Evolutionary conservation across 2,329 filamentous ascomycete species (phyloP).

Genomic region (Cladorrhinum sp.): DNA sequence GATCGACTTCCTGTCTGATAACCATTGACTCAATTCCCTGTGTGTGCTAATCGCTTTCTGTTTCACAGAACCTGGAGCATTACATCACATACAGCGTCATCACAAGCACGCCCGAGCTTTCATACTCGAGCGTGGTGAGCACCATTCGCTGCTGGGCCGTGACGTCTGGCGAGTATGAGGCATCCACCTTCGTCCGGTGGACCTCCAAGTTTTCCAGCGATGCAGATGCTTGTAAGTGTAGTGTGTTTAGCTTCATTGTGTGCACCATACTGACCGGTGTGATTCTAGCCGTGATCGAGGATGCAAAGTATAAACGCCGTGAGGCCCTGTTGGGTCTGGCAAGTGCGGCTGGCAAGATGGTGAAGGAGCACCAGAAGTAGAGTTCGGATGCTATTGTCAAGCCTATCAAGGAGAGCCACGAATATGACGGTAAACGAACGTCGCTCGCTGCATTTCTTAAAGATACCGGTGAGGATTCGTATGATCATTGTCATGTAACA

Average conservation of each 20-base stretch:
- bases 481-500: too few species aligned
- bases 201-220: slow-evolving; percentile 67
- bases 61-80: slow-evolving; percentile 63
- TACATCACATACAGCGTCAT: slow-evolving; percentile 74
- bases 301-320: slow-evolving; percentile 73
- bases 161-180: slow-evolving; percentile 63
- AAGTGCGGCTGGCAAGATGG: slow-evolving; percentile 42
- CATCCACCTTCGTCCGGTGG: slow-evolving; percentile 67
- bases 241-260: background rate
- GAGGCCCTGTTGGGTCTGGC: slow-evolving; percentile 67
- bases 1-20: background rate
- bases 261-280: slow-evolving; percentile 7
- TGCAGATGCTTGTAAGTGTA: slow-evolving; percentile 62
- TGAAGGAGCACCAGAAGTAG: slow-evolving; percentile 16
- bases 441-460: background rate
- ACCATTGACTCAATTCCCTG: too few species aligned
- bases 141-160: slow-evolving; percentile 64
- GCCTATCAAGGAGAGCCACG: background rate
- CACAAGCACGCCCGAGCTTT: slow-evolving; percentile 60
- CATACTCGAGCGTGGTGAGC: slow-evolving; percentile 64
- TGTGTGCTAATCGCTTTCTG: too few species aligned
- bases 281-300: slow-evolving; percentile 62
- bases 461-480: too few species aligned
- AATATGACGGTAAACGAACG: background rate
- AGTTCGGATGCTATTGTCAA: background rate